Conservation (phyloP, 495 filamentous ascomycete genomes). For the Annulohypoxylon maeteangense region DNA sequence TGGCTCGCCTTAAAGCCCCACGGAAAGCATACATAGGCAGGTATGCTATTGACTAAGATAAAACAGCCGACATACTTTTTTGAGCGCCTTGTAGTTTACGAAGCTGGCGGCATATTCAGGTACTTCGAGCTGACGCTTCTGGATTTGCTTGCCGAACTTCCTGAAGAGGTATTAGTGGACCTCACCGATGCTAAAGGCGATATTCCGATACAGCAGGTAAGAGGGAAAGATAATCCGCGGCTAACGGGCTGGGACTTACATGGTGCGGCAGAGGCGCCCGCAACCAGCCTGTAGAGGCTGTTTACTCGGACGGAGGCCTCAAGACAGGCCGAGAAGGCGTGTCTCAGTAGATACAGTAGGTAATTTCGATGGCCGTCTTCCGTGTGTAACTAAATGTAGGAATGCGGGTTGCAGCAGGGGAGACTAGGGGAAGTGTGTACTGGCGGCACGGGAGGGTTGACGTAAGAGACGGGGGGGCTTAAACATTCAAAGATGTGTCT, state of each 20-base stretch:
- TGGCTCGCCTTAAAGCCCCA: neutral
- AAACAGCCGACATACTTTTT: conserved; percentile 74
- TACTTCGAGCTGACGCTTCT: conserved; percentile 97
- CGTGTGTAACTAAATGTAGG: conserved; percentile 41
- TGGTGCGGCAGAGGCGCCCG: conserved; percentile 44
- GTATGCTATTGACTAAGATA: conserved; percentile 11
- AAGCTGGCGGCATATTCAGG: conserved; percentile 99
- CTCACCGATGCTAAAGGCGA: conserved; percentile 1
- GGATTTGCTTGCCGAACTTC: conserved; percentile 99
- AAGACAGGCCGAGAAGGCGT: conserved; percentile 14
- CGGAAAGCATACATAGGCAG: neutral
- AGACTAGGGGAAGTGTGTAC: conserved; percentile 4
- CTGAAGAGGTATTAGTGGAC: conserved; percentile 57
- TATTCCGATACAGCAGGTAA: neutral
- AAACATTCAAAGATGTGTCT: conserved; percentile 29
- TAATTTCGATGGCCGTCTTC: conserved; percentile 23
- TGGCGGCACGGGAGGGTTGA: conserved; percentile 37
- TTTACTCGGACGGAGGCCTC: conserved; percentile 33
- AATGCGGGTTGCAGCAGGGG: conserved; percentile 31
- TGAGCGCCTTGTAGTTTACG: conserved; percentile 98
- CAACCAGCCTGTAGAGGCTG: conserved; percentile 40
- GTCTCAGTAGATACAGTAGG: conserved; percentile 26
- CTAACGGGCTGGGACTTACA: conserved; percentile 41
- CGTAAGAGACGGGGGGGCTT: conserved; percentile 19
- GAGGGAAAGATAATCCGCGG: neutral